These are phyloP conservation scores for Pichia membranifaciens DNA, from an alignment of 805 yeast species.

Conservation along the genomic window DNA sequence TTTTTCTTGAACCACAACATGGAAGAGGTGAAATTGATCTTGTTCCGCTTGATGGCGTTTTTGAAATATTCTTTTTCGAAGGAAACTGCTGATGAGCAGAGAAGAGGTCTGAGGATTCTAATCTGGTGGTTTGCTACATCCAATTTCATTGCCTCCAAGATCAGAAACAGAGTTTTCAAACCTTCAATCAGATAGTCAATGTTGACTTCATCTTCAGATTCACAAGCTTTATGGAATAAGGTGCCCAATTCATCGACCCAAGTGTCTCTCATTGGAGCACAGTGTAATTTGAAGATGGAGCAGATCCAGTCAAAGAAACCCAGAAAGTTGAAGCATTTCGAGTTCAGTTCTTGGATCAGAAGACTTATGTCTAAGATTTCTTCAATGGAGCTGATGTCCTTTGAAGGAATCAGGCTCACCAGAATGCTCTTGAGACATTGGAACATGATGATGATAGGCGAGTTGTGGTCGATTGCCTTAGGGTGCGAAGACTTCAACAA, in stretches of 20 bases:
- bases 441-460: slow-evolving; percentile 59
- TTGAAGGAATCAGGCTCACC: slow-evolving; percentile 67
- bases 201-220: slow-evolving; percentile 13
- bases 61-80: slow-evolving; percentile 81
- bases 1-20: slow-evolving; percentile 57
- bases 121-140: slow-evolving; percentile 96
- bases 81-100: slow-evolving; percentile 80
- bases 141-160: slow-evolving; percentile 88
- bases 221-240: slow-evolving; percentile 45
- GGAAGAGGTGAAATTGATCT: slow-evolving; percentile 54
- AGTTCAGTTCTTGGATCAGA: slow-evolving; percentile 65
- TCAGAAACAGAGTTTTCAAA: slow-evolving; percentile 67
- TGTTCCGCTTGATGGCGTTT: slow-evolving; percentile 46
- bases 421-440: slow-evolving; percentile 74
- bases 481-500: slow-evolving; percentile 15
- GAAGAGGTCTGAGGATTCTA: slow-evolving; percentile 72
- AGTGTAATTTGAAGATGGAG: slow-evolving; percentile 73
- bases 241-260: slow-evolving; percentile 81
- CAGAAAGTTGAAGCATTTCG: slow-evolving; percentile 67
- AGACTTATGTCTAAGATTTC: slow-evolving; percentile 74
- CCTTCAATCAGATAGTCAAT: slow-evolving; percentile 61
- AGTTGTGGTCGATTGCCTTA: slow-evolving; percentile 16
- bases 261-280: slow-evolving; percentile 92
- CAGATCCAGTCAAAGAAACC: slow-evolving; percentile 70
- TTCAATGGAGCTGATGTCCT: slow-evolving; percentile 60